These are phyloP conservation scores for Neocatenulostroma microsporum DNA, from an alignment of 2,329 filamentous ascomycete genomes.

Conservation along the genomic window DNA sequence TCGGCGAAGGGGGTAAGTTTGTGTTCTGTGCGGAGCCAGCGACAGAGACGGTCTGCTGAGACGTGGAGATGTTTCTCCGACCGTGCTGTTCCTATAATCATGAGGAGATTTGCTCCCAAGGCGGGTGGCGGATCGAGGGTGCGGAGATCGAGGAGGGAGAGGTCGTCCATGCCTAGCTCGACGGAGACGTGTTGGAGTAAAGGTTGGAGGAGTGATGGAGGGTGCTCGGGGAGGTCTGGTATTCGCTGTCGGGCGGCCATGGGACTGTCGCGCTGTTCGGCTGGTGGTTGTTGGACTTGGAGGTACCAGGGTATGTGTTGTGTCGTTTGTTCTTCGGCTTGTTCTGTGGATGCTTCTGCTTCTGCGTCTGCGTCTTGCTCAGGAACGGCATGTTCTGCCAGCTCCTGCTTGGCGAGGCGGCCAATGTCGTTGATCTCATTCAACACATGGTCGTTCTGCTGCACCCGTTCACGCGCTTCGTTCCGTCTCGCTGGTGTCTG, in stretches of 20 bases:
- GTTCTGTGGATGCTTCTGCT: too few relatives aligned
- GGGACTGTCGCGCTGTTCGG: slow-evolving; percentile 34
- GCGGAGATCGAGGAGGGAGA: slow-evolving; percentile 75
- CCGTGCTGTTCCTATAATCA: slow-evolving; percentile 85
- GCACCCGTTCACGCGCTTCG: slow-evolving; percentile 16
- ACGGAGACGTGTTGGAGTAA: slow-evolving; percentile 73
- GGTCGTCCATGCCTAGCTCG: slow-evolving; percentile 76
- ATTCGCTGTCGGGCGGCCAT: slow-evolving; percentile 49
- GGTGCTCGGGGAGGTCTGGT: slow-evolving; percentile 57
- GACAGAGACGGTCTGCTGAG: slow-evolving; percentile 77
- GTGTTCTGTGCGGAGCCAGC: slow-evolving; percentile 70
- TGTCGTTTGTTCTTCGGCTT: too few relatives aligned
- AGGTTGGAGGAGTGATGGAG: slow-evolving; percentile 63
- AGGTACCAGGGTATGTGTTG: slow-evolving; percentile 72
- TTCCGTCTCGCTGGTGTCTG: slow-evolving; percentile 11
- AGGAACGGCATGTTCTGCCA: too few relatives aligned
- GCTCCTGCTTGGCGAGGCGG: too few relatives aligned
- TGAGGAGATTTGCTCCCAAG: slow-evolving; percentile 78
- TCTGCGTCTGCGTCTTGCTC: too few relatives aligned
- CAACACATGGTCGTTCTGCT: slow-evolving; percentile 14
- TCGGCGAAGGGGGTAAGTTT: slow-evolving; percentile 72
- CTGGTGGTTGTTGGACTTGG: slow-evolving; percentile 37
- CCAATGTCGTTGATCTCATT: slow-evolving; percentile 18
- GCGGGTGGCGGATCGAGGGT: slow-evolving; percentile 77
- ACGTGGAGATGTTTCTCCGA: slow-evolving; percentile 91